These are phyloP conservation scores for Myriosclerotinia curreyana DNA, from an alignment of 2,329 filamentous ascomycete species.

Conservation along the genomic window DNA sequence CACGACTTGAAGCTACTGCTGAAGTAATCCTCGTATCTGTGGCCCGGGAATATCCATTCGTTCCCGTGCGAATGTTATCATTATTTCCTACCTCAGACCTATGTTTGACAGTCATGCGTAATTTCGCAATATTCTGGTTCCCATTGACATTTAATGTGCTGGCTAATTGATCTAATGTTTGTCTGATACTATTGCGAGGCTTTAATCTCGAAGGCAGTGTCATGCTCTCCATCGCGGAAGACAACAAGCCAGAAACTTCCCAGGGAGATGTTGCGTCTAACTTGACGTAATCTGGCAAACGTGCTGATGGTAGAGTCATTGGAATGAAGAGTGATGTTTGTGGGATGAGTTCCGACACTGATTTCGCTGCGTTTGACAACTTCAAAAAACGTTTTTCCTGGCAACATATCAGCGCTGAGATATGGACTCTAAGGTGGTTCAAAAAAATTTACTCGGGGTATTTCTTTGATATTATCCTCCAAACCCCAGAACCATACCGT, in stretches of 20 bases:
- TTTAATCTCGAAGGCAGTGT: slow-evolving; percentile 72
- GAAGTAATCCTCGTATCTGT: slow-evolving; percentile 36
- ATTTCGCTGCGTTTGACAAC: slow-evolving; percentile 70
- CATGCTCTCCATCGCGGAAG: slow-evolving; percentile 72
- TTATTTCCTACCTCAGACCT: slow-evolving; percentile 14
- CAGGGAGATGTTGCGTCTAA: slow-evolving; percentile 67
- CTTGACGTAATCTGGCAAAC: slow-evolving; percentile 55
- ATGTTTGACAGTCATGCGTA: slow-evolving; percentile 57
- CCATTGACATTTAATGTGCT: slow-evolving; percentile 69
- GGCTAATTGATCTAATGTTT: slow-evolving; percentile 60
- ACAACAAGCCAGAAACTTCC: slow-evolving; percentile 76
- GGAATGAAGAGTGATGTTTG: slow-evolving; percentile 78
- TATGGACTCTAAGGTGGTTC: slow-evolving; percentile 12
- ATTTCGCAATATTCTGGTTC: slow-evolving; percentile 73
- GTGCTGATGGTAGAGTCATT: slow-evolving; percentile 59
- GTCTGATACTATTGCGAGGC: slow-evolving; percentile 42
- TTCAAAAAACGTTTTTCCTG: slow-evolving; percentile 62
- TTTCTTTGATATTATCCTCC: slow-evolving; percentile 57
- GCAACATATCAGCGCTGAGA: slow-evolving; percentile 23
- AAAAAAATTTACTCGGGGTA: slow-evolving; percentile 49
- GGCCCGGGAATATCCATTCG: slow-evolving; percentile 32
- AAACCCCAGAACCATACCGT: slow-evolving; percentile 84
- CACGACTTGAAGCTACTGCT: slow-evolving; percentile 22
- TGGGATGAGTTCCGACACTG: slow-evolving; percentile 64
- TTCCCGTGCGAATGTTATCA: neutral